A percentile compares a stretch with the other conserved stretches of the same genome.
These are phyloP conservation scores for Trichoderma sp. DNA, from an alignment of 2,329 filamentous ascomycete genomes.

Conservation along the genomic window DNA sequence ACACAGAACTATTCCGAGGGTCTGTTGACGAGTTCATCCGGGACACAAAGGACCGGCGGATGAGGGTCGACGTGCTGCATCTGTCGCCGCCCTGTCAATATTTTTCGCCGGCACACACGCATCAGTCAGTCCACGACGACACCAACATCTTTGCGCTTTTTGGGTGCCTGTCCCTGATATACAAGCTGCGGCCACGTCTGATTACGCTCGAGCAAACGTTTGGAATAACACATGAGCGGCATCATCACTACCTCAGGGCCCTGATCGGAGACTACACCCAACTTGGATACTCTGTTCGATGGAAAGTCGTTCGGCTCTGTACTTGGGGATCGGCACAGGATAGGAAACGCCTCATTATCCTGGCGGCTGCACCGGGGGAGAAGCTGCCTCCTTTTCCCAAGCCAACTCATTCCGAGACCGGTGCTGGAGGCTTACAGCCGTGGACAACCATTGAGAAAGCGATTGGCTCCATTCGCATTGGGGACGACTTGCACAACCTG, in stretches of 20 bases:
- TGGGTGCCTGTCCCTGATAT: conserved; percentile 57
- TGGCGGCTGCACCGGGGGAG: conserved; percentile 69
- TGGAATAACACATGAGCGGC: conserved; percentile 60
- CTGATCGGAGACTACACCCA: conserved; percentile 67
- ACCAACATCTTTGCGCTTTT: conserved; percentile 65
- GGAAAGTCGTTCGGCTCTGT: conserved; percentile 60
- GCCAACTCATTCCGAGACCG: conserved; percentile 57
- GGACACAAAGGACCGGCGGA: conserved; percentile 32
- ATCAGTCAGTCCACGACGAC: conserved; percentile 68
- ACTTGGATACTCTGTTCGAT: conserved; percentile 69
- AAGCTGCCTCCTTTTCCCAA: conserved; percentile 65
- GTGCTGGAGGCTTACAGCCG: conserved; percentile 41
- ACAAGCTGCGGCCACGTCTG: conserved; percentile 63
- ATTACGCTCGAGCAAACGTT: conserved; percentile 80
- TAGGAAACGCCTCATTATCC: conserved; percentile 56
- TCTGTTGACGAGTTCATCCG: conserved; percentile 55
- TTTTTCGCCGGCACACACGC: conserved; percentile 73
- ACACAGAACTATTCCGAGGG: conserved; percentile 51
- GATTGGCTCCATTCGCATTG: conserved; percentile 41
- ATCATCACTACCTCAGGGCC: conserved; percentile 58
- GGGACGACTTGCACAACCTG: conserved; percentile 48
- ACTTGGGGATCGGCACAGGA: conserved; percentile 56
- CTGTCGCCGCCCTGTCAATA: conserved; percentile 77
- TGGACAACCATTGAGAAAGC: conserved; percentile 51
- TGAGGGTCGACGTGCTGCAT: conserved; percentile 69